Conservation (phyloP, 768 basidiomycete genomes). For the Hygrocybe punicea region DNA sequence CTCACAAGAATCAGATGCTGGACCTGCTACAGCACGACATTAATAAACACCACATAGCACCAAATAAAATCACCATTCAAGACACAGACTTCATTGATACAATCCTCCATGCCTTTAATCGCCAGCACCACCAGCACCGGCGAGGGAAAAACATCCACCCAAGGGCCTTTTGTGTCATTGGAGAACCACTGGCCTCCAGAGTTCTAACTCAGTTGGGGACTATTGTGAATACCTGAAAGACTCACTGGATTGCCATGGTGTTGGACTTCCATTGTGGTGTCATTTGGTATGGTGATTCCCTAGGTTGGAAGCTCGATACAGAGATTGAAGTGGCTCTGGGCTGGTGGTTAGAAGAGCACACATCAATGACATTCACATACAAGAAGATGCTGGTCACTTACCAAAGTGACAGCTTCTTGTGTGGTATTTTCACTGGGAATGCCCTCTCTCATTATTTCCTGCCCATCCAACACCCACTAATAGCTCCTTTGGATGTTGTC, state of each 20-base stretch:
- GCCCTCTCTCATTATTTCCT: conserved; percentile 12
- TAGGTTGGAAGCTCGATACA: conserved; percentile 7
- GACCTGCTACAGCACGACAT: conserved; percentile 16
- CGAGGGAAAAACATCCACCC: not conserved
- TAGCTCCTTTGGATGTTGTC: not conserved
- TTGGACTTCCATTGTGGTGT: conserved; percentile 13
- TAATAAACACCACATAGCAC: not conserved
- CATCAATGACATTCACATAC: conserved; percentile 7
- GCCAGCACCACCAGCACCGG: not conserved
- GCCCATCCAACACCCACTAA: not conserved
- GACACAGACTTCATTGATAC: conserved; percentile 4
- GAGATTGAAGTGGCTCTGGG: conserved; percentile 9
- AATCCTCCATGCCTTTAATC: not conserved
- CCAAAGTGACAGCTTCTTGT: conserved; percentile 17
- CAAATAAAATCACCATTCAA: conserved; percentile 5
- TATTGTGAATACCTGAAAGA: conserved; percentile 11
- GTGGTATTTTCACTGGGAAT: conserved; percentile 20
- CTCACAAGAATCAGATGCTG: conserved; percentile 22
- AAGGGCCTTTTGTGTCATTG: not conserved
- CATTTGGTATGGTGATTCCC: conserved; percentile 18
- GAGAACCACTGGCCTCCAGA: not conserved
- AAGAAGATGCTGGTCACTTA: conserved; percentile 13
- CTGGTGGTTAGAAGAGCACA: conserved; percentile 20
- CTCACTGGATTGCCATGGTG: conserved; percentile 18
- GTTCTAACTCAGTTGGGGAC: conserved; percentile 8